phyloP scores from a whole-genome alignment of 1,139 yeast genomes.

The Diutina ranongensis region DNA sequence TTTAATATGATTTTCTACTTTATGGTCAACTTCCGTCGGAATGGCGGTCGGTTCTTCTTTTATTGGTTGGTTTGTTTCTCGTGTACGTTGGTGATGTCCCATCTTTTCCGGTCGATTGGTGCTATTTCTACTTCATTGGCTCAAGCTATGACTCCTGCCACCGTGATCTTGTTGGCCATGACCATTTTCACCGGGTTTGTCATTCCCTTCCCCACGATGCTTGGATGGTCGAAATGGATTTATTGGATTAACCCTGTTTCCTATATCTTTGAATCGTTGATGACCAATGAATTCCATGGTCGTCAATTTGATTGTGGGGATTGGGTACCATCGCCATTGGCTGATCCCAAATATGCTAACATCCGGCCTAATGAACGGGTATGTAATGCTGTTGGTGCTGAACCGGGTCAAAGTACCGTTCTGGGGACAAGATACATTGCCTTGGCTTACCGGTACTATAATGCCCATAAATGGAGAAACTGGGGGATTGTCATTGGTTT shows the following conservation, averaged over 20 bases:
- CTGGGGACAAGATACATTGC: slow-evolving; percentile 34
- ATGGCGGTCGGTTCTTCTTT: slow-evolving; percentile 60
- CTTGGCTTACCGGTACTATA: slow-evolving; percentile 23
- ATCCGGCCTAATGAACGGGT: slow-evolving; percentile 14
- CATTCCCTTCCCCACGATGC: slow-evolving; percentile 54
- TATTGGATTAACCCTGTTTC: slow-evolving; percentile 62
- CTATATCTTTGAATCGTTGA: slow-evolving; percentile 56
- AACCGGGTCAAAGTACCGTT: slow-evolving; percentile 25
- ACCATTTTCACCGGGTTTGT: slow-evolving; percentile 45
- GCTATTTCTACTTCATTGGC: slow-evolving; percentile 47
- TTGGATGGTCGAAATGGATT: slow-evolving; percentile 75
- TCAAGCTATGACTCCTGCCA: slow-evolving; percentile 69
- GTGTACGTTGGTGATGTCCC: slow-evolving; percentile 57
- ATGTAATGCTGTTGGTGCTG: slow-evolving; percentile 22
- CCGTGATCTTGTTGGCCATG: slow-evolving; percentile 47
- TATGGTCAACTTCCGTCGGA: slow-evolving; percentile 53
- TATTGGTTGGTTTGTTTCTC: slow-evolving; percentile 42
- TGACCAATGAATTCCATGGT: slow-evolving; percentile 48
- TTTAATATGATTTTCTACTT: slow-evolving; percentile 60
- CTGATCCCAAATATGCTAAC: slow-evolving; percentile 11
- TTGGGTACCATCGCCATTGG: slow-evolving; percentile 16
- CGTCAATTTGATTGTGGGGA: slow-evolving; percentile 29
- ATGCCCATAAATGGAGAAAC: slow-evolving; percentile 38
- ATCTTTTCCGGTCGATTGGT: slow-evolving; percentile 62
- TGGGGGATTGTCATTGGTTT: slow-evolving; percentile 37